These are phyloP conservation scores for Crithidia fasciculata DNA, from an alignment of 208 protist genomes.

Conservation along the genomic window DNA sequence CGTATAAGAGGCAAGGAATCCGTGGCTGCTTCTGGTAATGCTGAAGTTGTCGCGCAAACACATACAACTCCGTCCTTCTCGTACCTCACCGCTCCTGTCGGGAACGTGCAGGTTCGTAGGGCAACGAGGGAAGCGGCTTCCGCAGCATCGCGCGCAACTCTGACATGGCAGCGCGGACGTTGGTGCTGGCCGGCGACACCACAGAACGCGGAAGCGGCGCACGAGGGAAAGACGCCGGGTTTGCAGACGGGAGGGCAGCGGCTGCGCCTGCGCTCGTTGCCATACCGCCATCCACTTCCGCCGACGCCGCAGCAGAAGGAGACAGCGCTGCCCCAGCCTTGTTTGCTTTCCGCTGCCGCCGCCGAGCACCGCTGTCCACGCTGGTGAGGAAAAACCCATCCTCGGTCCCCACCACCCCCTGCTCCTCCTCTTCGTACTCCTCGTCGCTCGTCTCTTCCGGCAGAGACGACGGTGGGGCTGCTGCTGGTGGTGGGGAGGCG, in stretches of 20 bases:
- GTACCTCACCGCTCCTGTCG: conserved; percentile 2
- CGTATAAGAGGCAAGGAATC: no score
- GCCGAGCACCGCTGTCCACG: conserved; percentile 16
- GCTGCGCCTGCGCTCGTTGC: not conserved
- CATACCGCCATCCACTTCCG: no score
- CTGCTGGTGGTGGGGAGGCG: not conserved
- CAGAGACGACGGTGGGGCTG: not conserved
- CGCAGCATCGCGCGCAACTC: conserved; percentile 82
- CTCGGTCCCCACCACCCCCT: not conserved
- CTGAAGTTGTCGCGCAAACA: no score
- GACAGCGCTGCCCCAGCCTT: no score
- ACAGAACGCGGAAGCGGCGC: conserved; percentile 25
- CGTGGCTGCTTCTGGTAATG: no score
- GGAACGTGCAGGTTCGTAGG: conserved; percentile 40
- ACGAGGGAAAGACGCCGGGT: conserved; percentile 6
- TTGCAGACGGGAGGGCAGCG: not conserved
- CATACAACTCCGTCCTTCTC: not conserved
- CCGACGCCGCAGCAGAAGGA: no score
- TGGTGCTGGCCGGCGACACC: conserved; percentile 55
- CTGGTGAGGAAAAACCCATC: conserved; percentile 48
- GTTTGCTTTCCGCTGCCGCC: not conserved
- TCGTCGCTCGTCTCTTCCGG: not conserved
- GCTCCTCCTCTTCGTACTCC: not conserved
- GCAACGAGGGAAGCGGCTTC: conserved; percentile 73
- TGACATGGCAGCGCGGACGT: conserved; percentile 80